Base-by-base conservation (phyloP, 1,284 basidiomycete genomes). In the Takashimella tepidaria region DNA sequence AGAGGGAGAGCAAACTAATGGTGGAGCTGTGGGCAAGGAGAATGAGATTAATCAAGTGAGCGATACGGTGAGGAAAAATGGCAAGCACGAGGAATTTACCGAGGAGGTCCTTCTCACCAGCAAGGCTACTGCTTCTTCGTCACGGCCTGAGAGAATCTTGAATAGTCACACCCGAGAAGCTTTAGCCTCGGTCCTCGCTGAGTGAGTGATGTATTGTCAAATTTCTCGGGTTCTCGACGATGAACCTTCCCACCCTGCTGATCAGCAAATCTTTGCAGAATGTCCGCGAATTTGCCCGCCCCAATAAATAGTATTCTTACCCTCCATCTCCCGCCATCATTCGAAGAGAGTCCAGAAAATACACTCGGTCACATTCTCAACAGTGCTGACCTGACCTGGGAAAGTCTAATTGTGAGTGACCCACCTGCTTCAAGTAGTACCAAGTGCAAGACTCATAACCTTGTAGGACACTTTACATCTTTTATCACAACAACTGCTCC, bases 401-500 rank as follows among this genome's bases (percentile, higher is more conserved):
- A 70, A 43, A 24, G 48, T 23, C 61, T 74, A 13, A 65, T 67
- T 12, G 67, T 70, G 49, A 55, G 67, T 64, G 12, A 3, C 19
- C 3, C 37, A 19, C 20, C 2, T 27, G 5, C 24, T 47, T 20
- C 5, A 24, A 49, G 21, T 22, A 48, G 22, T 46, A 2, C 23
- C 43, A 13, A 23, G 16, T n/a, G 11, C 19, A 20, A 27, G n/a
- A 13, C 56, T 62, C 46, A 63, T 47, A 24, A 22, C 1, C 40
- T 25, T 27, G 8, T 59, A 73, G 72, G 60, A 68, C 13, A 53
- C 63, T 4, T 53, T 74, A 1, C 72, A 74, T 48, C 27, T 66
- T 19, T 69, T 74, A 27, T 58, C 64, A 8, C 64, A 69, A 44
- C 66, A 72, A 53, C 64, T 74, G 2, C 58, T 74, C 3, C 59